These are phyloP conservation scores for Vigna angularis DNA, from an alignment of 306 rosid genomes.

Conservation along the genomic window DNA sequence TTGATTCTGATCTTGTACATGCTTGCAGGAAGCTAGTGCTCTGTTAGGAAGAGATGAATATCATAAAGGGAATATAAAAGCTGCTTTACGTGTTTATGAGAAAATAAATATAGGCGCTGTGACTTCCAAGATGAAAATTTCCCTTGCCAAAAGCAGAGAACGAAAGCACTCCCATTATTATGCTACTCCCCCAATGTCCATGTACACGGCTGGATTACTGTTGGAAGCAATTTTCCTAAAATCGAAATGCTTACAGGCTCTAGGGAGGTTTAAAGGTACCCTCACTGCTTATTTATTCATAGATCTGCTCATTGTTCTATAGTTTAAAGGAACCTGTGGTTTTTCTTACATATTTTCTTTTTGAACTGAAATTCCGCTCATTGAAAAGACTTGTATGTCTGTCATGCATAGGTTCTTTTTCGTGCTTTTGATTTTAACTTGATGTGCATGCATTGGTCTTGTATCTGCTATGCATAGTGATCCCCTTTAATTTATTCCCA, in stretches of 20 bases:
- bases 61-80: slow-evolving; percentile 89
- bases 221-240: slow-evolving; percentile 82
- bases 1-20: slow-evolving; percentile 27
- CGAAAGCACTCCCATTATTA: slow-evolving; percentile 59
- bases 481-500: slow-evolving; percentile 28
- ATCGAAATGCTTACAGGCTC: slow-evolving; percentile 79
- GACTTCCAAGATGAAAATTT: slow-evolving; percentile 68
- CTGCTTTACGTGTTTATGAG: slow-evolving; percentile 89
- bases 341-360: slow-evolving; percentile 22
- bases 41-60: slow-evolving; percentile 91
- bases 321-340: slow-evolving; percentile 33
- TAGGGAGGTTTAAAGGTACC: slow-evolving; percentile 84
- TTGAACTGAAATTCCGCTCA: slow-evolving; percentile 33
- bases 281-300: slow-evolving; percentile 28
- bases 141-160: slow-evolving; percentile 67
- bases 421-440: not conserved
- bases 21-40: slow-evolving; percentile 94
- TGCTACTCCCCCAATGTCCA: slow-evolving; percentile 64
- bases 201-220: slow-evolving; percentile 77
- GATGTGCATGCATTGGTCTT: not conserved
- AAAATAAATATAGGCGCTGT: slow-evolving; percentile 74
- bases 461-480: slow-evolving; percentile 4
- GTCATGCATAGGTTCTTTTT: slow-evolving; percentile 7
- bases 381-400: slow-evolving; percentile 4
- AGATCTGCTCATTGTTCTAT: slow-evolving; percentile 35